Conservation (phyloP, 106 monocot genomes). For the Dendrobium officinale region DNA sequence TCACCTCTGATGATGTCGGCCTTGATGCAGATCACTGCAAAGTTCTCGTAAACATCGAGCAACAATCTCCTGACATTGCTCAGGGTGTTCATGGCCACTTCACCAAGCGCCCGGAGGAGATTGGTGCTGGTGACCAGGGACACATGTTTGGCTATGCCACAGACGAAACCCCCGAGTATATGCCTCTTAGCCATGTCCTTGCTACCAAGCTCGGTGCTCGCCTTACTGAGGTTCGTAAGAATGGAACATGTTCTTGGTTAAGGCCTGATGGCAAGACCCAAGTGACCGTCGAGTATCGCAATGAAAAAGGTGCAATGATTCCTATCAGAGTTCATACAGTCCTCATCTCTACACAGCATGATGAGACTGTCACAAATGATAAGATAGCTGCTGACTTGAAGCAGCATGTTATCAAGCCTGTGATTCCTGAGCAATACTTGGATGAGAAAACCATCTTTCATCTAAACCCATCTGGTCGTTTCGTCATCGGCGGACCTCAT, state of each 20-base stretch:
- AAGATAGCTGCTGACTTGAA: conserved; percentile 11
- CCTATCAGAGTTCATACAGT: conserved; percentile 16
- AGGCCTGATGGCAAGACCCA: conserved; percentile 17
- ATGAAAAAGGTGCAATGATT: conserved; percentile 14
- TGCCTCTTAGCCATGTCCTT: conserved; percentile 15
- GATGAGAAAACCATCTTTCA: conserved; percentile 19
- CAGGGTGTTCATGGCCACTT: conserved; percentile 14
- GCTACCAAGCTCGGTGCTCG: conserved; percentile 14
- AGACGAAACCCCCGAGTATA: conserved; percentile 13
- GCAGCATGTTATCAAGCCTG: conserved; percentile 14
- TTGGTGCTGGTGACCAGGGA: conserved; percentile 15
- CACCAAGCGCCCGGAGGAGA: conserved; percentile 14
- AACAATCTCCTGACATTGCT: conserved; percentile 17
- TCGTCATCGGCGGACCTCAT: conserved; percentile 13
- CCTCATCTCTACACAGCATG: conserved; percentile 20
- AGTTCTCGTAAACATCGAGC: conserved; percentile 14
- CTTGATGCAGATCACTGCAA: conserved; percentile 13
- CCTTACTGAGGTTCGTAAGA: conserved; percentile 12
- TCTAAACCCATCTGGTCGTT: conserved; percentile 11
- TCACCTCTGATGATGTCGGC: conserved; percentile 8
- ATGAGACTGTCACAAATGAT: conserved; percentile 13
- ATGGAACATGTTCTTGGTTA: conserved; percentile 13
- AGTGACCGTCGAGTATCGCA: conserved; percentile 12
- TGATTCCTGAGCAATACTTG: conserved; percentile 11
- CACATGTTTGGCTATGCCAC: conserved; percentile 16